Evolutionary conservation across 2,329 filamentous ascomycete genomes (phyloP), one percentile per base, ranked within the genome.

Genomic region (Neopestalotiopsis sp.): DNA sequence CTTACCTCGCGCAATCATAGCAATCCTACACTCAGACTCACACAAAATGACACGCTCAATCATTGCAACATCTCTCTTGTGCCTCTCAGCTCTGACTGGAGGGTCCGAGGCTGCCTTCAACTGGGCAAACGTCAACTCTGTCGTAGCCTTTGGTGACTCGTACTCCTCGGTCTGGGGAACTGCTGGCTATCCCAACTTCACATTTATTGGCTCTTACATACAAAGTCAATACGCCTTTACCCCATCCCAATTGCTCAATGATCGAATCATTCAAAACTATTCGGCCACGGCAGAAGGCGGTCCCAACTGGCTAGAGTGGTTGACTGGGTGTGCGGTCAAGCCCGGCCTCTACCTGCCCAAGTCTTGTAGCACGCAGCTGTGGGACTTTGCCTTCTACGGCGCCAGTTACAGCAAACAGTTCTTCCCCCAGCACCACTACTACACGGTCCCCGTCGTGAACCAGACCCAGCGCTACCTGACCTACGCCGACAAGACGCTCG

Each of bases 301-400:
- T 0, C 83, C 86, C 0, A 86, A 88, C 65, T 88, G 86, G 85
- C 79, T 87, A 2, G 84, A 88, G 71, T 84, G 81, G 65, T 78
- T 88, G 13, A 88, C 86, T 5, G 75, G 76, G 0, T 88, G 87
- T 72, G 85, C 82, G 28, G 61, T 83, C 14, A 71, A 82, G 38
- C 74, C 80, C n/a, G 84, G 84, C 3, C 72, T 82, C 1, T 82
- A 79, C 10, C 77, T 79, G 3, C 85, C 85, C 2, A 73, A 75
- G 24, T 76, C 76, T n/a, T 87, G 86, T 72, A 71, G 79, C n/a
- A 80, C 75, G 13, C 84, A 87, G 65, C 78, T 88, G 0, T 88
- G 86, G 86, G 84, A 87, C 67, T 88, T 88, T 72, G 85, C 86
- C 0, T 88, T 87, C 69, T 85, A 83, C 1, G 86, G 86, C 2